Conservation (phyloP, 306 rosid species). For the Fagus sylvatica region DNA sequence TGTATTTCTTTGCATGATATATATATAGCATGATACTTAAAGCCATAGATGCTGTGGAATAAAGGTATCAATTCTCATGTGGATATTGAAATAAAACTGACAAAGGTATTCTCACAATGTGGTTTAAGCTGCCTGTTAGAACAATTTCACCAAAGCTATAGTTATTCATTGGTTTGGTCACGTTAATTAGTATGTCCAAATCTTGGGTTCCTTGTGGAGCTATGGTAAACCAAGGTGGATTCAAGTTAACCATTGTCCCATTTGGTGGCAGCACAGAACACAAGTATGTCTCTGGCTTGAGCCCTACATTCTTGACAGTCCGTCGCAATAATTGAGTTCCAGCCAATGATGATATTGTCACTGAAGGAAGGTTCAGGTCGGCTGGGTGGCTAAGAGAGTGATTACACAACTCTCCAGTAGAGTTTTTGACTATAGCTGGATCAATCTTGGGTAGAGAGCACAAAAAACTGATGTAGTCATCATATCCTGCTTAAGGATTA, state of each 20-base stretch:
- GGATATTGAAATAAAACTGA: constrained; percentile 50
- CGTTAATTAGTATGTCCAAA: constrained; percentile 56
- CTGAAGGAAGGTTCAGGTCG: constrained; percentile 77
- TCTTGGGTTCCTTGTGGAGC: constrained; percentile 57
- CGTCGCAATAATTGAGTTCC: constrained; percentile 48
- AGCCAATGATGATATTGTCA: constrained; percentile 59
- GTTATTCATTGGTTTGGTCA: constrained; percentile 36
- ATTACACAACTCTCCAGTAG: constrained; percentile 61
- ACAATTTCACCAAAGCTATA: constrained; percentile 84
- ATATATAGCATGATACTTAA: not conserved
- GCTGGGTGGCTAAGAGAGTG: constrained; percentile 55
- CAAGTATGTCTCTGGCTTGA: constrained; percentile 62
- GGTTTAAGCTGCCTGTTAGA: constrained; percentile 67
- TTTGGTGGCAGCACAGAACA: constrained; percentile 66
- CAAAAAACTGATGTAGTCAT: constrained; percentile 70
- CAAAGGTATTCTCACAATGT: constrained; percentile 70
- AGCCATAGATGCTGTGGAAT: not conserved
- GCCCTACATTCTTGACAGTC: constrained; percentile 61
- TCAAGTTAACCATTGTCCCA: constrained; percentile 52
- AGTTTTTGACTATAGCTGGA: constrained; percentile 30
- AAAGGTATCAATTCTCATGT: constrained; percentile 5
- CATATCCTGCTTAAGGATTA: constrained; percentile 46
- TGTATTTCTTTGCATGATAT: not conserved
- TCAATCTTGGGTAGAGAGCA: constrained; percentile 71
- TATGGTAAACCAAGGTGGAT: constrained; percentile 65